Percentiles rank a stretch among this genome's conserved stretches.
Evolutionary conservation across 2,329 filamentous ascomycete genomes (phyloP).

Genomic region (Thermochaetoides dissita): DNA sequence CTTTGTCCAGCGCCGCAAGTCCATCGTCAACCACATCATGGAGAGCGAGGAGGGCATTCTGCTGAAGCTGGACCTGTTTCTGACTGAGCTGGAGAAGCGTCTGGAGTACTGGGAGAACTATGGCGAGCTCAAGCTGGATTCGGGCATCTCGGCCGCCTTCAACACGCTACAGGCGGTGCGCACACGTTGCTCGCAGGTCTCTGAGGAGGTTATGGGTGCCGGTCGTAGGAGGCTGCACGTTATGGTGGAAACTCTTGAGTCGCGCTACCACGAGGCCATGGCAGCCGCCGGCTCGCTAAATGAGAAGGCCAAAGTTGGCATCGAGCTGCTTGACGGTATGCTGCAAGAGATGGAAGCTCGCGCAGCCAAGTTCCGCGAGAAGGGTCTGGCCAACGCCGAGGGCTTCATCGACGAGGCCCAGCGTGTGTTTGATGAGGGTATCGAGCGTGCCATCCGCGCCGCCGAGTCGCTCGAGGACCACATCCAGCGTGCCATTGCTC

Average conservation of each 20-base stretch:
- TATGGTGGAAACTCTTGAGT: conserved; percentile 84
- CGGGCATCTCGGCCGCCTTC: conserved; percentile 73
- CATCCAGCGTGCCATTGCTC: conserved; percentile 61
- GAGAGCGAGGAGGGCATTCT: conserved; percentile 49
- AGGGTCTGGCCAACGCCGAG: conserved; percentile 50
- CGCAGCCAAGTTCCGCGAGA: conserved; percentile 65
- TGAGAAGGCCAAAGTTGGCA: conserved; percentile 78
- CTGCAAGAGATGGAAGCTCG: conserved; percentile 73
- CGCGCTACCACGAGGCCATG: conserved; percentile 73
- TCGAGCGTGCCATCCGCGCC: conserved; percentile 70
- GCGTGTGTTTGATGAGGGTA: conserved; percentile 67
- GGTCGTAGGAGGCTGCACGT: conserved; percentile 73
- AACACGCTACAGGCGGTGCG: conserved; percentile 75
- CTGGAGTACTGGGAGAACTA: conserved; percentile 83
- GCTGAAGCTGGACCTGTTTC: conserved; percentile 57
- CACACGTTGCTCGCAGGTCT: conserved; percentile 76
- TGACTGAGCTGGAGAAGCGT: conserved; percentile 73
- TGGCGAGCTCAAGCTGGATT: conserved; percentile 68
- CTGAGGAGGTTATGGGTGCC: conserved; percentile 77
- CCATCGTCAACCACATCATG: conserved; percentile 45
- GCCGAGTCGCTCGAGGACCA: conserved; percentile 72
- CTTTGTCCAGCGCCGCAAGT: conserved; percentile 42
- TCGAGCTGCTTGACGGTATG: conserved; percentile 75
- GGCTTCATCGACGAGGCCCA: conserved; percentile 65
- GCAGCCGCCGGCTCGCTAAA: conserved; percentile 74